Evolutionary conservation across 1,284 basidiomycete genomes (phyloP).

Genomic region (Puccinia triticina): DNA sequence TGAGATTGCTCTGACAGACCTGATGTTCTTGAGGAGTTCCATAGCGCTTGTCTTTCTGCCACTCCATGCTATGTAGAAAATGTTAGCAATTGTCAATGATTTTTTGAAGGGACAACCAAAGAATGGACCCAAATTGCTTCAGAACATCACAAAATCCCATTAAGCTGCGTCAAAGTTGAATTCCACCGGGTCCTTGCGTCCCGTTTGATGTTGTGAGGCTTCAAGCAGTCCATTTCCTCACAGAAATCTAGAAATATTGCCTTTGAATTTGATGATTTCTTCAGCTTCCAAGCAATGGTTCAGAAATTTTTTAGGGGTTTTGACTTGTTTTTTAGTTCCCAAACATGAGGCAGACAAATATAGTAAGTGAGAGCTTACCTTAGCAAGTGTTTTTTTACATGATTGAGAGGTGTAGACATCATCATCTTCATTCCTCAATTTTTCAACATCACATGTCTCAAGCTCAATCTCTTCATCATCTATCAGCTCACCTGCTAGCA

Average conservation of each 20-base stretch:
- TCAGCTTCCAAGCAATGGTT: background rate
- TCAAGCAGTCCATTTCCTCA: background rate
- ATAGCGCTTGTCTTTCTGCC: no score
- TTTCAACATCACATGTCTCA: background rate
- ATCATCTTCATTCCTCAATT: slow-evolving; percentile 11
- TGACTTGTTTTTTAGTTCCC: no score
- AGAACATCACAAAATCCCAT: background rate
- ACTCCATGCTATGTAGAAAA: background rate
- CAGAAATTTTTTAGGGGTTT: background rate
- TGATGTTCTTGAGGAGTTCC: background rate
- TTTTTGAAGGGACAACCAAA: background rate
- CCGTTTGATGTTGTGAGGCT: slow-evolving; percentile 5
- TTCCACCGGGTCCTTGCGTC: slow-evolving; percentile 11
- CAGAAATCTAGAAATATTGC: background rate
- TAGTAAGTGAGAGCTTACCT: background rate
- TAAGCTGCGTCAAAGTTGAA: background rate
- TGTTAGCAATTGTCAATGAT: background rate
- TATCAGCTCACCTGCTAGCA: slow-evolving; percentile 1
- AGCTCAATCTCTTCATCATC: background rate
- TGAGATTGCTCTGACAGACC: background rate
- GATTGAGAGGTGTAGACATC: slow-evolving; percentile 7
- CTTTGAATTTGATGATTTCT: slow-evolving; percentile 22
- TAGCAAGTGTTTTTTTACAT: background rate
- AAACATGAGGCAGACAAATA: background rate
- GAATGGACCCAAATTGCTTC: background rate